These are phyloP conservation scores for Flaveria ramosissima DNA, from an alignment of 129 eudicot species.

Conservation along the genomic window DNA sequence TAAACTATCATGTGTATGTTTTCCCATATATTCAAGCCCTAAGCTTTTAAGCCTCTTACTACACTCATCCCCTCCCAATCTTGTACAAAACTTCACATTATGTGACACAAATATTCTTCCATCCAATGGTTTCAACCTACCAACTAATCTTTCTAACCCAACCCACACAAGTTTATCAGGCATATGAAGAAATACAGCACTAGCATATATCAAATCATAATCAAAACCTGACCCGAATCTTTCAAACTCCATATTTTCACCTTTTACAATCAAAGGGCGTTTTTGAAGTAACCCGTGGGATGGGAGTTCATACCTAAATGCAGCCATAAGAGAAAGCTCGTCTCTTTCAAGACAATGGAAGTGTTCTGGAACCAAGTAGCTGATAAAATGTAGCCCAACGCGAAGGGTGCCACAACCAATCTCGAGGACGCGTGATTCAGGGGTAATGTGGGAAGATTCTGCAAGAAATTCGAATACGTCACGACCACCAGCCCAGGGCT, in stretches of 20 bases:
- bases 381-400: slow-evolving; percentile 83
- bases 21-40: slow-evolving; percentile 83
- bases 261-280: slow-evolving; percentile 81
- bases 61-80: slow-evolving; percentile 94
- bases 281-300: slow-evolving; percentile 78
- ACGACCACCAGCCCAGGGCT: slow-evolving; percentile 99
- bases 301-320: slow-evolving; percentile 89
- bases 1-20: slow-evolving; percentile 89
- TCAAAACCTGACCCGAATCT: slow-evolving; percentile 62
- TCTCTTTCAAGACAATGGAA: slow-evolving; percentile 90
- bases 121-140: slow-evolving; percentile 62
- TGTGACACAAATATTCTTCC: slow-evolving; percentile 92
- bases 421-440: slow-evolving; percentile 83
- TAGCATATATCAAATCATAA: slow-evolving; percentile 83
- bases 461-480: slow-evolving; percentile 94
- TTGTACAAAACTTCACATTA: slow-evolving; percentile 85
- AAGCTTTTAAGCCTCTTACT: slow-evolving; percentile 59
- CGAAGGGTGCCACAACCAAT: slow-evolving; percentile 98
- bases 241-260: slow-evolving; percentile 87
- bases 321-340: slow-evolving; percentile 92
- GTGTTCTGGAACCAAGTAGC: slow-evolving; percentile 62
- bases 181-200: slow-evolving; percentile 98
- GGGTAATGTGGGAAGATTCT: slow-evolving; percentile 53
- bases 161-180: slow-evolving; percentile 94
- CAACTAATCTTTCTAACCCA: slow-evolving; percentile 75